Conservation (phyloP, 352 stramenopile genomes). For the Pythium monospermum region DNA sequence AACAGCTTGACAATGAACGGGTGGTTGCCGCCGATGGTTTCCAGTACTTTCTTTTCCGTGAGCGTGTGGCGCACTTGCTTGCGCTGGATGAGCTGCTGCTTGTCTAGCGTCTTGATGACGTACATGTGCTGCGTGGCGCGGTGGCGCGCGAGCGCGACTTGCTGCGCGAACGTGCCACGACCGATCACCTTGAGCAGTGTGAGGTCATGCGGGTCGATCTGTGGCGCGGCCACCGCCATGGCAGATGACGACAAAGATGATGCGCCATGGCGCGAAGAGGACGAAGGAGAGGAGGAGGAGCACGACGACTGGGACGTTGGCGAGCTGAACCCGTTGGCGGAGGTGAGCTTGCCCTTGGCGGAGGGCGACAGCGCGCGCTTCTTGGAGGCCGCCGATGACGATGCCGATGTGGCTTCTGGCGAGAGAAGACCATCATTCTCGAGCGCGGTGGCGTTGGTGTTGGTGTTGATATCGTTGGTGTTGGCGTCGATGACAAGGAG, state of each 20-base stretch:
- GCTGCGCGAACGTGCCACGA: constrained; percentile 75
- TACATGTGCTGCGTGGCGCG: constrained; percentile 47
- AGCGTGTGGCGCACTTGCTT: constrained; percentile 80
- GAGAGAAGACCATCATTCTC: constrained; percentile 11
- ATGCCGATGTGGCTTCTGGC: background rate
- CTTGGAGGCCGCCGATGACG: constrained; percentile 6
- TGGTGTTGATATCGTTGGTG: constrained; percentile 5
- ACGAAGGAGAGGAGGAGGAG: constrained; percentile 1
- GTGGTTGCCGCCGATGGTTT: constrained; percentile 44
- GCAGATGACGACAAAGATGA: background rate
- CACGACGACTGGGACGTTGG: no score
- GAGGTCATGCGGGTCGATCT: constrained; percentile 60
- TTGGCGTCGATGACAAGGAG: background rate
- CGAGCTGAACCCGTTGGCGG: no score
- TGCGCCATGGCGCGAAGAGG: background rate
- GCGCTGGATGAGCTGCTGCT: constrained; percentile 61
- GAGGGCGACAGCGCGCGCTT: constrained; percentile 23
- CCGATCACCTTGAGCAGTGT: constrained; percentile 84
- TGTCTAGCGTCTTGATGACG: constrained; percentile 82
- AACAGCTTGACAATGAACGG: constrained; percentile 79
- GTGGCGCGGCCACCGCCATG: background rate
- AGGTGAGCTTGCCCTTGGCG: background rate
- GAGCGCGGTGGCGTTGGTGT: background rate
- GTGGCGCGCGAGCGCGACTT: constrained; percentile 71
- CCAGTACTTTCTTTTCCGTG: constrained; percentile 72